Evolutionary conservation across 495 filamentous ascomycete genomes (phyloP).

Genomic region (Glutinoglossum americanum): DNA sequence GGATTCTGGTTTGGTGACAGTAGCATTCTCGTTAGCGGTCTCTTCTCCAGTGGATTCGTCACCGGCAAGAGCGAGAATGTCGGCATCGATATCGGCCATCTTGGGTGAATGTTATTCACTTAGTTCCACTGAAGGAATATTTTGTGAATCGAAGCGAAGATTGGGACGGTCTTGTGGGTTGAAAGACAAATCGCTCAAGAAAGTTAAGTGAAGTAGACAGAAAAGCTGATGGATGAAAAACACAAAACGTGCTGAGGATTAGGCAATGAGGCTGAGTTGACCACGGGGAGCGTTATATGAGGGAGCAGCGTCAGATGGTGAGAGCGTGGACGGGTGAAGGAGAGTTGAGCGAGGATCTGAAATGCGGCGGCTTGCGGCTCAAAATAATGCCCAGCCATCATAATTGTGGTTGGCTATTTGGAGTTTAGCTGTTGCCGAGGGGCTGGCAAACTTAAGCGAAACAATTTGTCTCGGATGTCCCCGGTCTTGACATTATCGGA

Average conservation of each 20-base stretch:
- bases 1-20: not conserved
- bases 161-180: not conserved
- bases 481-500: too few relatives aligned
- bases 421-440: not conserved
- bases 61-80: constrained; percentile 73
- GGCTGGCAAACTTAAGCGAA: too few relatives aligned
- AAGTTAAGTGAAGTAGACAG: not conserved
- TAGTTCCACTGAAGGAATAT: not conserved
- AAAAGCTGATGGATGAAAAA: not conserved
- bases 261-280: too few relatives aligned
- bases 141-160: not conserved
- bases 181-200: not conserved
- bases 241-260: not conserved
- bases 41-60: constrained; percentile 31
- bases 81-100: constrained; percentile 66
- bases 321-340: not conserved
- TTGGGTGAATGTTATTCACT: not conserved
- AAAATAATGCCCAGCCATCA: not conserved
- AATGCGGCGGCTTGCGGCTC: not conserved
- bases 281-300: not conserved
- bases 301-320: not conserved
- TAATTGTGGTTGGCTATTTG: not conserved
- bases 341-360: not conserved
- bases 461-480: too few relatives aligned
- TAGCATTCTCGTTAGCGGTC: constrained; percentile 14